phyloP scores from a whole-genome alignment of 768 basidiomycete species.

The Mycena polygramma region DNA sequence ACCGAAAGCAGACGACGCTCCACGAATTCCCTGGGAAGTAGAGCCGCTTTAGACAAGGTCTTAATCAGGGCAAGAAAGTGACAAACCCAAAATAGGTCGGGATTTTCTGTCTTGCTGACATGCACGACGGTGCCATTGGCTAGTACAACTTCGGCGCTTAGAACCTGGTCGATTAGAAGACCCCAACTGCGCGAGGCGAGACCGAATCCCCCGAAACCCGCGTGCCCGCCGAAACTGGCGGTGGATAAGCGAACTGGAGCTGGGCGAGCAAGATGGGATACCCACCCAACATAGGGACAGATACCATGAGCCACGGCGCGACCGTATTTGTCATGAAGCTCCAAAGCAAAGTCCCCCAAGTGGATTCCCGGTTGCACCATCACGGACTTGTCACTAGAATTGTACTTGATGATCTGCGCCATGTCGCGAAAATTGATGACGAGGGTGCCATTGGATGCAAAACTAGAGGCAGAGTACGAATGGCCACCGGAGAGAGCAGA shows the following conservation, averaged over 20 bases:
- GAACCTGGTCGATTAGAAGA: slow-evolving; percentile 43
- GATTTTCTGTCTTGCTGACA: slow-evolving; percentile 38
- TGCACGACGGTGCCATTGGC: slow-evolving; percentile 38
- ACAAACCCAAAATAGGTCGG: slow-evolving; percentile 43
- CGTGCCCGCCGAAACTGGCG: slow-evolving; percentile 32
- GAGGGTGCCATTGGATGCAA: slow-evolving; percentile 23
- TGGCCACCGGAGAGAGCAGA: slow-evolving; percentile 31
- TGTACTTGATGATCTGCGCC: not conserved
- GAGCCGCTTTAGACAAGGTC: not conserved
- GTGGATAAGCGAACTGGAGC: slow-evolving; percentile 3
- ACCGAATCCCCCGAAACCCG: slow-evolving; percentile 39
- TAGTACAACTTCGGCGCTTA: slow-evolving; percentile 39
- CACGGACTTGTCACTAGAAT: slow-evolving; percentile 19
- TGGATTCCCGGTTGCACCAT: slow-evolving; percentile 29
- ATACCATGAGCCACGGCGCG: slow-evolving; percentile 44
- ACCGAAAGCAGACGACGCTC: slow-evolving; percentile 45
- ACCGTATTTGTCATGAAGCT: slow-evolving; percentile 13
- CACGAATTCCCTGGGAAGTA: slow-evolving; percentile 42
- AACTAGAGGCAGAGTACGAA: slow-evolving; percentile 32
- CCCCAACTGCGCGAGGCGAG: slow-evolving; percentile 42
- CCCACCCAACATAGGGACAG: slow-evolving; percentile 43
- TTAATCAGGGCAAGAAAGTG: not conserved
- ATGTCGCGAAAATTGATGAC: slow-evolving; percentile 27
- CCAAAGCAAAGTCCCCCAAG: slow-evolving; percentile 32
- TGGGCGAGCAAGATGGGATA: not conserved